phyloP scores from a whole-genome alignment of 208 protist species.

The Leishmania martiniquensis region DNA sequence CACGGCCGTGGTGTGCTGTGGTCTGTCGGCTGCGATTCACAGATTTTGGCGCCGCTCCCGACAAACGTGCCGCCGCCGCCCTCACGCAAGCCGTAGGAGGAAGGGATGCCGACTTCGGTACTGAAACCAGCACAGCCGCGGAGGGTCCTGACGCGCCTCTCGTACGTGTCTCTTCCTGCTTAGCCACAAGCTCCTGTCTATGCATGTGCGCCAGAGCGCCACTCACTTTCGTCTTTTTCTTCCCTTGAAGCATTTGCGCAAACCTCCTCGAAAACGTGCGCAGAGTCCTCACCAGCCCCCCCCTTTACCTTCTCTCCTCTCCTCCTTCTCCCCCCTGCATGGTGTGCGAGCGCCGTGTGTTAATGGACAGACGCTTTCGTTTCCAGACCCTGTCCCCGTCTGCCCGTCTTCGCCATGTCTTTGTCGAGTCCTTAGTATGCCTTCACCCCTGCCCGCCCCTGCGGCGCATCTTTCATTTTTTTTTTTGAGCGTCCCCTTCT shows the following conservation, averaged over 20 bases:
- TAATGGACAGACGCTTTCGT: not conserved
- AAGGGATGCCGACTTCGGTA: not conserved
- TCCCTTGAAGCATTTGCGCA: not conserved
- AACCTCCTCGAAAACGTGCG: not conserved
- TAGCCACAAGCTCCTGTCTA: not conserved
- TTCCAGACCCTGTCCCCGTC: not conserved
- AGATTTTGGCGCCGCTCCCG: constrained; percentile 19
- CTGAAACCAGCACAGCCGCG: no score
- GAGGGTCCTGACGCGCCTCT: not conserved
- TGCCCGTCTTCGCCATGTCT: not conserved
- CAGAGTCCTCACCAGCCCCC: not conserved
- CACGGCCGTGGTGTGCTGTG: constrained; percentile 1
- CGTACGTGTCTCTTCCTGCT: not conserved
- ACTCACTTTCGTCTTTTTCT: not conserved
- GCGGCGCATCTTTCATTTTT: no score
- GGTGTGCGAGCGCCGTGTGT: not conserved
- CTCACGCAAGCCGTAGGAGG: constrained; percentile 14
- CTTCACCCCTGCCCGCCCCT: no score
- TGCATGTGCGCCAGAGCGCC: not conserved
- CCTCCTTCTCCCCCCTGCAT: not conserved
- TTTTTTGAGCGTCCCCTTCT: no score
- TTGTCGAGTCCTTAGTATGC: not conserved
- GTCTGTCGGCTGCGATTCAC: constrained; percentile 5
- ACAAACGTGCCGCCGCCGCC: constrained; percentile 18
- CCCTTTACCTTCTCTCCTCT: not conserved